Evolutionary conservation across 2,329 filamentous ascomycete genomes (phyloP), one percentile per base, ranked within the genome.

Genomic region (Pseudogymnoascus sp.): DNA sequence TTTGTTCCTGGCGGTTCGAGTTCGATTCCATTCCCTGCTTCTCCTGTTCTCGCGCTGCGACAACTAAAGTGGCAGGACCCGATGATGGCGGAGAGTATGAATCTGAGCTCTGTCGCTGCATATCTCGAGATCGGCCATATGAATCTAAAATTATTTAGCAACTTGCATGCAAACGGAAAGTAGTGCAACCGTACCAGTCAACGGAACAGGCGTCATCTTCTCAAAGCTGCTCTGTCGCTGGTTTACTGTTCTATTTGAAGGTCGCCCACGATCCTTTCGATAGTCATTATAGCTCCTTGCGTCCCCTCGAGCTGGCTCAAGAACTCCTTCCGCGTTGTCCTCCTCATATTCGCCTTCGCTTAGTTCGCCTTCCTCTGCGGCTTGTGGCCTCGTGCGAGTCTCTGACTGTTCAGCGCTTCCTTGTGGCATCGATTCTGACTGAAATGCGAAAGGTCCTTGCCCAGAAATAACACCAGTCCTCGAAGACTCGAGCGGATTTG

Each of bases 341-440:
- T 85, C 81, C 59, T 85, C 82, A 58, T 82, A 79, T 67, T 88
- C 85, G 16, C 80, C 83, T 68, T 93, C 90, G 66, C 85, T 89
- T 30, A 94, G 73, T 72, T 95, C 91, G 14, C 89, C 90, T 69
- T 95, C 90, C 69, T 94, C 90, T 25, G 74, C 69, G 35, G 67
- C 65, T 58, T 63, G 67, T 35, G 60, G 7, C 33, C 61, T 61
- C 35, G 63, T 66, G 38, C 25, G 52, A 16, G 41, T 30, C 12
- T n/a, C 33, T n/a, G 35, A 25, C 11, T 2, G 16, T 23, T 23
- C 58, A 25, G 12, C n/a, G 28, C 4, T 5, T 11, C 16, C 28
- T 33, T 55, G 25, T 33, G 25, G 9, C 49, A 12, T 14, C 16
- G 28, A 19, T 33, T 33, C 28, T 7, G 28, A 11, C 28, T 30